These are phyloP conservation scores for Pyropia yezoensis DNA, from an alignment of 23 red algal genomes.

Conservation along the genomic window DNA sequence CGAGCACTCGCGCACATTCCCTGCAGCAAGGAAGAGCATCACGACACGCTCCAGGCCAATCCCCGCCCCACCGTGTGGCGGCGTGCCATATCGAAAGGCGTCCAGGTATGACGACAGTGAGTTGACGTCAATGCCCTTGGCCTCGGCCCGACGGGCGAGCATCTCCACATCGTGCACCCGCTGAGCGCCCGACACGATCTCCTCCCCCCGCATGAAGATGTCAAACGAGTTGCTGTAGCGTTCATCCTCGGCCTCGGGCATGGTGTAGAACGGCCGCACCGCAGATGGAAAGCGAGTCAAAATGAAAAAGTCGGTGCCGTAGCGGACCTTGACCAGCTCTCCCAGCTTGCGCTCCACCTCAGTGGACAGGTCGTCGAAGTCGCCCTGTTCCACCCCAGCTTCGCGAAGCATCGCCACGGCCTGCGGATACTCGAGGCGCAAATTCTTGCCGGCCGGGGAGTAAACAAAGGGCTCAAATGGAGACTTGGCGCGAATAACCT, in stretches of 20 bases:
- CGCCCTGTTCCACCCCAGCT: slow-evolving; percentile 54
- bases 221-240: slow-evolving; percentile 94
- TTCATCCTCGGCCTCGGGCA: slow-evolving; percentile 68
- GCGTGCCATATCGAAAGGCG: slow-evolving; percentile 76
- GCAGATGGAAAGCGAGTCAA: slow-evolving; percentile 70
- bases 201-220: slow-evolving; percentile 95
- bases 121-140: slow-evolving; percentile 46
- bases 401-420: slow-evolving; percentile 75
- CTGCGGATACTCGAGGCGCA: slow-evolving; percentile 55
- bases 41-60: slow-evolving; percentile 95
- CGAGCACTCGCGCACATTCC: slow-evolving; percentile 86
- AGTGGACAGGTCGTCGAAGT: slow-evolving; percentile 79
- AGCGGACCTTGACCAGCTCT: slow-evolving; percentile 52
- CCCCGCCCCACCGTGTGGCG: slow-evolving; percentile 91
- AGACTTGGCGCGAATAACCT: slow-evolving; percentile 61
- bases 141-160: slow-evolving; percentile 31
- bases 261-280: slow-evolving; percentile 94
- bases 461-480: slow-evolving; percentile 58
- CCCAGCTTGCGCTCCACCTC: slow-evolving; percentile 85
- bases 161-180: slow-evolving; percentile 83
- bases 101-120: slow-evolving; percentile 81
- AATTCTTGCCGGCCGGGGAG: slow-evolving; percentile 30
- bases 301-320: slow-evolving; percentile 96
- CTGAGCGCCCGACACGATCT: slow-evolving; percentile 97
- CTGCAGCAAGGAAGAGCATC: slow-evolving; percentile 84